phyloP scores from a whole-genome alignment of 140 eudicot genomes.

The Cichorium intybus region DNA sequence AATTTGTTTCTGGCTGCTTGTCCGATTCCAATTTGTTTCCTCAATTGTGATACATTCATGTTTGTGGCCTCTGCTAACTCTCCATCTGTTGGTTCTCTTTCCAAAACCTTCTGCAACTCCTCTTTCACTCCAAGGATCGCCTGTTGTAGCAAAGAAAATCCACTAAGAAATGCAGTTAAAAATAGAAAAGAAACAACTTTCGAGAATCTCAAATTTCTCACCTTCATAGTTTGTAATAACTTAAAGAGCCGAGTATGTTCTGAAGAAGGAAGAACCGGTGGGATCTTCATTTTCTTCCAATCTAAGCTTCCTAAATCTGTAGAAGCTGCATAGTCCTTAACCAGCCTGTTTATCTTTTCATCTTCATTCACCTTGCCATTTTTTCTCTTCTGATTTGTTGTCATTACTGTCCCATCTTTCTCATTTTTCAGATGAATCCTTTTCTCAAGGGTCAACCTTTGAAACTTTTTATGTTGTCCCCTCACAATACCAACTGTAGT shows the following conservation, averaged over 20 bases:
- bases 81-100: constrained; percentile 75
- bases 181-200: background rate
- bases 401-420: constrained; percentile 37
- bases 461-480: constrained; percentile 42
- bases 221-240: constrained; percentile 91
- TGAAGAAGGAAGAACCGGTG: constrained; percentile 91
- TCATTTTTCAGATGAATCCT: constrained; percentile 64
- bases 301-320: constrained; percentile 68
- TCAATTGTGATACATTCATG: constrained; percentile 50
- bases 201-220: constrained; percentile 15
- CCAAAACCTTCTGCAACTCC: constrained; percentile 52
- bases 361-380: constrained; percentile 36
- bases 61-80: constrained; percentile 81
- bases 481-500: constrained; percentile 48
- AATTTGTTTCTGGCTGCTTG: constrained; percentile 85
- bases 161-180: constrained; percentile 17
- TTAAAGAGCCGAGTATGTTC: constrained; percentile 80
- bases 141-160: constrained; percentile 40
- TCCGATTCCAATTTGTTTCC: constrained; percentile 69
- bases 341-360: constrained; percentile 60
- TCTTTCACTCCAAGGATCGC: constrained; percentile 68
- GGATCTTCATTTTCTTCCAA: constrained; percentile 99
- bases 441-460: constrained; percentile 73
- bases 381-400: constrained; percentile 42
- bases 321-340: constrained; percentile 67